Percentiles rank a stretch among this genome's conserved stretches.
Conservation (phyloP, 441 rosid genomes). For the Hura crepitans region DNA sequence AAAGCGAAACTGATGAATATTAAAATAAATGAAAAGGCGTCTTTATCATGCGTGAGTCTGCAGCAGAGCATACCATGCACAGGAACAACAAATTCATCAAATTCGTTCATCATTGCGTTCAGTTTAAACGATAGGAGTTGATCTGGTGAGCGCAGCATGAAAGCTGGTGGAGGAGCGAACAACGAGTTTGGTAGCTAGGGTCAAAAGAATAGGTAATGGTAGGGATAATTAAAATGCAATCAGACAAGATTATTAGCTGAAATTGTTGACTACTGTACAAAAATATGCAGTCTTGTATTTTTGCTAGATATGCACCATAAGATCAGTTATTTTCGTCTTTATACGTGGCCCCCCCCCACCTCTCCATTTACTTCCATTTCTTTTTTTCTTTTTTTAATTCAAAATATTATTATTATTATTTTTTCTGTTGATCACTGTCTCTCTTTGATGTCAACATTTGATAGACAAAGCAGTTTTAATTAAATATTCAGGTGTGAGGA, state of each 20-base stretch:
- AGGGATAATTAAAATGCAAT: conserved; percentile 22
- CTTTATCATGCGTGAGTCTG: neutral
- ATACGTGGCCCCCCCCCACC: neutral
- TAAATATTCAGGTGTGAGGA: too few relatives aligned
- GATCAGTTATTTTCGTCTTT: too few relatives aligned
- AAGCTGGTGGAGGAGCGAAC: neutral
- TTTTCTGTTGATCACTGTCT: too few relatives aligned
- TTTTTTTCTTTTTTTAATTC: too few relatives aligned
- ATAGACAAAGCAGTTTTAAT: too few relatives aligned
- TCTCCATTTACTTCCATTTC: neutral
- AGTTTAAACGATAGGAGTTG: accelerated
- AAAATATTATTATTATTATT: too few relatives aligned
- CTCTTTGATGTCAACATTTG: too few relatives aligned
- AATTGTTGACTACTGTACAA: conserved; percentile 19
- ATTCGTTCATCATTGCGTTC: neutral
- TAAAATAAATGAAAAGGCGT: neutral
- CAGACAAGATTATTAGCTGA: conserved; percentile 16
- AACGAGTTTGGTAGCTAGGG: neutral
- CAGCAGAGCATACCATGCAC: neutral
- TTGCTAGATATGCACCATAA: neutral
- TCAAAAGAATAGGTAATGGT: neutral
- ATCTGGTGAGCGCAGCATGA: neutral
- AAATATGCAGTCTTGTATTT: neutral
- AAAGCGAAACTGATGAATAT: neutral
- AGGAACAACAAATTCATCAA: neutral